Conservation (phyloP, 192 early-diverging fungal genomes). For the Lunasporangiospora selenospora region DNA sequence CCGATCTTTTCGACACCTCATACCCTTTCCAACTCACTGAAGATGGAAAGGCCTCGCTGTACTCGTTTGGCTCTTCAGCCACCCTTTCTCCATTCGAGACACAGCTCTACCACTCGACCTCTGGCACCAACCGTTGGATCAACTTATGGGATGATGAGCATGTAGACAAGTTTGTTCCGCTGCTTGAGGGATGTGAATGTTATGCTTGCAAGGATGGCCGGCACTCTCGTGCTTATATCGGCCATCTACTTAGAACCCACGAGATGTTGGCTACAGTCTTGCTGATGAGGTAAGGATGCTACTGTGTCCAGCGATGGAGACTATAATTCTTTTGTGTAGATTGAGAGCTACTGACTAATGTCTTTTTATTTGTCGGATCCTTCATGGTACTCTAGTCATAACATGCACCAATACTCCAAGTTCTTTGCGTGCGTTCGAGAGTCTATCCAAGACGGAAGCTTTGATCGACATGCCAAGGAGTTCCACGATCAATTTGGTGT, state of each 20-base stretch:
- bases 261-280: slow-evolving; percentile 83
- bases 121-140: slow-evolving; percentile 36
- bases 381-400: slow-evolving; percentile 32
- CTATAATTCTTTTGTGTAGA: neutral
- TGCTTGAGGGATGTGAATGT: slow-evolving; percentile 69
- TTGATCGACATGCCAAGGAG: slow-evolving; percentile 11
- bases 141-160: slow-evolving; percentile 67
- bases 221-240: slow-evolving; percentile 77
- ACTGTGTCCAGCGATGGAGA: too few relatives aligned
- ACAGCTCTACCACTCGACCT: neutral
- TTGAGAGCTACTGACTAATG: neutral
- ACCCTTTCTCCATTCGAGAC: neutral
- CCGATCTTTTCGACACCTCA: slow-evolving; percentile 76
- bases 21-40: slow-evolving; percentile 71
- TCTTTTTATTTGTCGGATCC: neutral
- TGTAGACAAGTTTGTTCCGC: slow-evolving; percentile 63
- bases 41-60: slow-evolving; percentile 69
- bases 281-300: slow-evolving; percentile 62
- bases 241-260: slow-evolving; percentile 73
- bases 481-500: slow-evolving; percentile 23
- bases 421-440: slow-evolving; percentile 42
- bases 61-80: slow-evolving; percentile 48
- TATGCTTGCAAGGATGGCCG: slow-evolving; percentile 62
- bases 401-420: slow-evolving; percentile 44
- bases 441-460: slow-evolving; percentile 33